A percentile compares a stretch with the other conserved stretches of the same genome.
These are phyloP conservation scores for Metschnikowia matae DNA, from an alignment of 805 yeast genomes.

Conservation along the genomic window DNA sequence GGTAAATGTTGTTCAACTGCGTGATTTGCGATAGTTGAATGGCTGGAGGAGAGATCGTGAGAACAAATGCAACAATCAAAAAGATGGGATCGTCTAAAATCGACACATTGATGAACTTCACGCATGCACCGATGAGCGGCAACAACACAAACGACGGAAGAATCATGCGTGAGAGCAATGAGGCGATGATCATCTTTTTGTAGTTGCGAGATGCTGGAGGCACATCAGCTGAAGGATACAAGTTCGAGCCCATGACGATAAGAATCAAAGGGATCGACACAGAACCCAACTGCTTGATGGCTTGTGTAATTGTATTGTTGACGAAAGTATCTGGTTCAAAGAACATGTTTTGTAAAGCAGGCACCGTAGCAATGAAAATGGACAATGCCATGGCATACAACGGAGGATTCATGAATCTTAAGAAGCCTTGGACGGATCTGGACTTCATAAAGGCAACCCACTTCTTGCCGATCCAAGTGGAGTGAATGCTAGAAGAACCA, in stretches of 20 bases:
- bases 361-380: conserved; percentile 64
- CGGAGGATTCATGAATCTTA: conserved; percentile 72
- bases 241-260: conserved; percentile 74
- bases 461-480: background rate
- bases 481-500: background rate
- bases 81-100: conserved; percentile 80
- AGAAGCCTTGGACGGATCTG: conserved; percentile 21
- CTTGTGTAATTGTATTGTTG: conserved; percentile 59
- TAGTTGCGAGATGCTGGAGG: conserved; percentile 65
- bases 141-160: conserved; percentile 64
- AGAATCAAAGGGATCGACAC: conserved; percentile 76
- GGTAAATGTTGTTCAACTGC: conserved; percentile 69
- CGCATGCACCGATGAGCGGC: conserved; percentile 62
- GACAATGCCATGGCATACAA: conserved; percentile 71
- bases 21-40: conserved; percentile 79
- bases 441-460: conserved; percentile 8
- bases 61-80: conserved; percentile 67
- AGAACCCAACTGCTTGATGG: conserved; percentile 63
- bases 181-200: conserved; percentile 59
- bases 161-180: conserved; percentile 73
- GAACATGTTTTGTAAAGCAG: conserved; percentile 52
- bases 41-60: conserved; percentile 80
- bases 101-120: conserved; percentile 59
- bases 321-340: conserved; percentile 56
- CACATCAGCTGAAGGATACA: conserved; percentile 62